These are phyloP conservation scores for Cladophialophora chaetospira DNA, from an alignment of 2,329 filamentous ascomycete genomes.

Conservation along the genomic window DNA sequence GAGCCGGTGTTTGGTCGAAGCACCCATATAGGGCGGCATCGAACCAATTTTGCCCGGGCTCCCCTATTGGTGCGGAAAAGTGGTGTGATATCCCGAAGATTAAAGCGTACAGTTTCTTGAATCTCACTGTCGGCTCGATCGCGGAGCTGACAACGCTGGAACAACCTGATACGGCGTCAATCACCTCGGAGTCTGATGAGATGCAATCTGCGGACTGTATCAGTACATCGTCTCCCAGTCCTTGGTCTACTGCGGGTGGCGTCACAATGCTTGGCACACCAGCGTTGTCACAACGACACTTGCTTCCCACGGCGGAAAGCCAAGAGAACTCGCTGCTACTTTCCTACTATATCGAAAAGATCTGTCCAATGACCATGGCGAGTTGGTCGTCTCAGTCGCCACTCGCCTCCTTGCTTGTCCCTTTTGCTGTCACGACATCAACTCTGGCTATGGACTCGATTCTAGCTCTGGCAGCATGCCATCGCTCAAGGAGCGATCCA, in stretches of 20 bases:
- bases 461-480: constrained; percentile 17
- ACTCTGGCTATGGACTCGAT: constrained; percentile 15
- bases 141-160: not conserved
- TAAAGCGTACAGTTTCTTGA: constrained; percentile 17
- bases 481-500: constrained; percentile 12
- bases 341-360: constrained; percentile 18
- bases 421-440: constrained; percentile 14
- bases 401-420: constrained; percentile 14
- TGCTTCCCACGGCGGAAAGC: not conserved
- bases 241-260: constrained; percentile 3
- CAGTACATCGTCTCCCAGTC: not conserved
- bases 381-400: constrained; percentile 10
- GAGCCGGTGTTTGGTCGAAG: constrained; percentile 17
- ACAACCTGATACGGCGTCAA: not conserved
- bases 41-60: not conserved
- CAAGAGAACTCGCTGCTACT: constrained; percentile 8
- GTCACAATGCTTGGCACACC: not conserved
- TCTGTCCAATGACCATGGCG: constrained; percentile 13
- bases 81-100: constrained; percentile 14
- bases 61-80: not conserved
- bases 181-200: not conserved
- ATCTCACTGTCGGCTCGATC: constrained; percentile 10
- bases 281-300: not conserved
- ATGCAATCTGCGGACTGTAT: not conserved
- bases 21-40: constrained; percentile 9